Evolutionary conservation across 345 rosid genomes (phyloP), one percentile per base, ranked within the genome.

Genomic region (Euphorbia tirucalli): DNA sequence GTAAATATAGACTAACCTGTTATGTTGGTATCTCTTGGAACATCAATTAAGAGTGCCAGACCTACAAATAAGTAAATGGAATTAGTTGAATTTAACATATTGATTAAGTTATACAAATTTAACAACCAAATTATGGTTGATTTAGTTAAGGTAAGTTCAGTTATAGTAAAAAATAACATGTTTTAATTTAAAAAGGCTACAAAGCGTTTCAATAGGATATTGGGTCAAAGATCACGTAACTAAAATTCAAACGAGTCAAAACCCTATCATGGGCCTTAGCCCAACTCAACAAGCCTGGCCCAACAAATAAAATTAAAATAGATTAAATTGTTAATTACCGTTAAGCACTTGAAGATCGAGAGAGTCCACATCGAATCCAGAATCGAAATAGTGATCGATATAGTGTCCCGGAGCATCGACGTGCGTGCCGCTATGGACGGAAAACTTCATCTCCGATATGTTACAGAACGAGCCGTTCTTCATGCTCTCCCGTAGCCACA

Each of bases 381-480:
- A 91, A 24, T 93, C 96, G 43, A 79, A 91, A 74, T 90, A 93
- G 28, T 83, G 81, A 41, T 90, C 94, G 11, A 80, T 87, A 46
- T 88, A 75, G 31, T 93, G 97, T 0, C 96, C 96, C 1, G 97
- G 97, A 0, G 98, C 85, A 59, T 93, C 97, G 35, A 93, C 93
- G 61, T 93, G 98, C n/a, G 98, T 91, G 18, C 97, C 98, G 4
- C 90, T 79, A 68, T 93, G 97, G 0, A 86, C 59, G 0, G 91
- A 83, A 7, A 91, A 77, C 80, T 90, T 91, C 89, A 91, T 81
- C 84, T 82, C 84, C 0, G 97, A 90, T 71, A 70, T 80, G 46
- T 88, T 91, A 58, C 93, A 87, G 1, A 78, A 61, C 0, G 97
- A 91, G 4, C 98, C 97, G 71, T 93, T 93, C 73, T 93, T 93